Base-by-base conservation (phyloP, 257 asterid genomes). In the Orobanche coerulescens region DNA sequence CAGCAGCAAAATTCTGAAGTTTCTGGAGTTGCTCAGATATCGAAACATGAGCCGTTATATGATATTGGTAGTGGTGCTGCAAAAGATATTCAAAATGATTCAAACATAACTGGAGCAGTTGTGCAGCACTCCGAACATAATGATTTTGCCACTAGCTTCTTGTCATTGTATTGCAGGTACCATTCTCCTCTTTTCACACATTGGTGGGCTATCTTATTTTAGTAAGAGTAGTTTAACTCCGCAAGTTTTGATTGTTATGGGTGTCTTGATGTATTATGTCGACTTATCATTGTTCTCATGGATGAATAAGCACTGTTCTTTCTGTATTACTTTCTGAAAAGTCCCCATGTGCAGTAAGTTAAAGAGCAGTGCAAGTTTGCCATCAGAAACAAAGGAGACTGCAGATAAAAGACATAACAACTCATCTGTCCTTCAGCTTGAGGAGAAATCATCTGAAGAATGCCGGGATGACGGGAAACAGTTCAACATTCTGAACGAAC, bases 121-220 rank as follows among this genome's bases (percentile, higher is more conserved):
- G 76, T 4, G 18, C 71, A 57, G 46, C 78, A 69, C 72, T 52
- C 86, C 6, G 80, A 81, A 58, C 81, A 82, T 31, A 76, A 79
- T 71, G 82, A 77, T 54, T 88, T 84, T 56, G 88, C 94, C 11
- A 58, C 73, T 57, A 78, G 70, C 49, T 79, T 92, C 58, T 71
- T 86, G 81, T 84, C 98, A 64, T 64, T 88, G 69, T 80, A 82
- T 71, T 92, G 88, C 82, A 75, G 98, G 98, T 92, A 82, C 11
- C 44, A 22, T 20, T 30, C 44, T 67, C 60, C 53, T 33, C 67
- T 19, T 55, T 50, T 51, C 30, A 46, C 51, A 39, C 48, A 10
- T 60, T 39, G 5, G 18, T 25, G 59, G 54, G 47, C 37, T 9
- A 22, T 7, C 39, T 58, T 43, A 22, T 18, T 48, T 46, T 67